phyloP scores from a whole-genome alignment of 108 stramenopile species.

The Skeletonema potamos region DNA sequence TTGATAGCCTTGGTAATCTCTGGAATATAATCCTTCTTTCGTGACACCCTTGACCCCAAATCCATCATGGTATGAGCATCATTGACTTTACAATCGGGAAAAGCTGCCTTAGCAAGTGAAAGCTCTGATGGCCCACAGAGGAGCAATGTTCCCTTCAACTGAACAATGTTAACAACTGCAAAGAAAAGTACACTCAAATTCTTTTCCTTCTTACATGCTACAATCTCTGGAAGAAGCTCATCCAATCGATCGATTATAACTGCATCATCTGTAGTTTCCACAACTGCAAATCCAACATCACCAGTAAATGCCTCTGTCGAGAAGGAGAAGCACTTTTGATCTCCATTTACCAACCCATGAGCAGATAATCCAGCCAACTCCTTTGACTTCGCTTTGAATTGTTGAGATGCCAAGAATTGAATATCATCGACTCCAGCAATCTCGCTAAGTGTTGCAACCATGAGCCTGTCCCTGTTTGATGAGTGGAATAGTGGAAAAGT shows the following conservation, averaged over 20 bases:
- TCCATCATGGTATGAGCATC: conserved; percentile 47
- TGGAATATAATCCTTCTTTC: conserved; percentile 69
- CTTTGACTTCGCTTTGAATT: conserved; percentile 74
- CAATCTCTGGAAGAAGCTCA: conserved; percentile 60
- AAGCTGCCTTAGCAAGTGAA: conserved; percentile 49
- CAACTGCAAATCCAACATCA: conserved; percentile 73
- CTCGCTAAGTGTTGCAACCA: conserved; percentile 71
- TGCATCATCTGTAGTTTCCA: conserved; percentile 79
- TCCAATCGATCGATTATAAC: conserved; percentile 51
- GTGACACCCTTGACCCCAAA: conserved; percentile 50
- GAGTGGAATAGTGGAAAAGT: not conserved
- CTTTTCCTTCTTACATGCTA: conserved; percentile 62
- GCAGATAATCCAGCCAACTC: conserved; percentile 50
- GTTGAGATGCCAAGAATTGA: conserved; percentile 53
- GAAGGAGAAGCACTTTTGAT: conserved; percentile 69
- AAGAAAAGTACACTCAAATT: conserved; percentile 41
- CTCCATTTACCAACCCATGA: conserved; percentile 62
- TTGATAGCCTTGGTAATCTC: conserved; percentile 47
- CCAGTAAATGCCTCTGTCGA: conserved; percentile 34
- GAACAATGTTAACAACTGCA: conserved; percentile 66
- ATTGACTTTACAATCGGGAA: conserved; percentile 33
- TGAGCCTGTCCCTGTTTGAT: conserved; percentile 46
- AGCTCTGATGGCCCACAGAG: conserved; percentile 57
- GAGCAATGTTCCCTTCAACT: conserved; percentile 46
- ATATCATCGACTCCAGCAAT: conserved; percentile 64